Conservation (phyloP, 1,139 yeast species). For the Lodderomyces oxycetoniae region DNA sequence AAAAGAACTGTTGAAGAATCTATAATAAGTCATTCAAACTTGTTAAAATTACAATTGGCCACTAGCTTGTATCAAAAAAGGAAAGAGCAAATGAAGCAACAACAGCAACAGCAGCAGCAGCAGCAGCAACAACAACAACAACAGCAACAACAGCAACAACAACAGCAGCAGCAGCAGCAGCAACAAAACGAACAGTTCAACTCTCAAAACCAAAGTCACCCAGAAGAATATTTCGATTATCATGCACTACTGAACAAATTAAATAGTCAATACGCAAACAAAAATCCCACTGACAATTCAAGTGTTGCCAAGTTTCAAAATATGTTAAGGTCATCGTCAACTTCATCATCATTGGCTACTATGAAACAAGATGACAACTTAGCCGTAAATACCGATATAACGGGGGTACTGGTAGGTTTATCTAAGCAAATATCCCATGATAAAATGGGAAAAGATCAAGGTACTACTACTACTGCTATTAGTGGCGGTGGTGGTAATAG, state of each 20-base stretch:
- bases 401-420: neutral
- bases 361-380: conserved; percentile 4
- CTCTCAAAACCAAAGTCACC: conserved; percentile 15
- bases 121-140: conserved; percentile 18
- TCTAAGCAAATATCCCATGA: neutral
- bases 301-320: conserved; percentile 15
- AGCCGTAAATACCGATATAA: neutral
- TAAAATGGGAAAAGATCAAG: neutral
- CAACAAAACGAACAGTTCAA: too few species aligned
- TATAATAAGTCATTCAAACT: conserved; percentile 56
- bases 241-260: conserved; percentile 56
- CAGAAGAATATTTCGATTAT: conserved; percentile 46
- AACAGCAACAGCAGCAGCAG: conserved; percentile 15
- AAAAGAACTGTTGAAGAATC: conserved; percentile 76
- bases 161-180: conserved; percentile 15
- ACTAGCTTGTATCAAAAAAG: conserved; percentile 30
- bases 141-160: conserved; percentile 24
- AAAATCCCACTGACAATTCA: conserved; percentile 9
- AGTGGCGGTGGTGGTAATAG: too few species aligned
- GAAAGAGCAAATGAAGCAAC: conserved; percentile 14
- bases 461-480: too few species aligned
- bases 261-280: conserved; percentile 48
- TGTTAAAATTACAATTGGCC: conserved; percentile 44
- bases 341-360: conserved; percentile 7
- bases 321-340: conserved; percentile 10